These are phyloP conservation scores for Eutypella sp. DNA, from an alignment of 2,329 filamentous ascomycete genomes.

Conservation along the genomic window DNA sequence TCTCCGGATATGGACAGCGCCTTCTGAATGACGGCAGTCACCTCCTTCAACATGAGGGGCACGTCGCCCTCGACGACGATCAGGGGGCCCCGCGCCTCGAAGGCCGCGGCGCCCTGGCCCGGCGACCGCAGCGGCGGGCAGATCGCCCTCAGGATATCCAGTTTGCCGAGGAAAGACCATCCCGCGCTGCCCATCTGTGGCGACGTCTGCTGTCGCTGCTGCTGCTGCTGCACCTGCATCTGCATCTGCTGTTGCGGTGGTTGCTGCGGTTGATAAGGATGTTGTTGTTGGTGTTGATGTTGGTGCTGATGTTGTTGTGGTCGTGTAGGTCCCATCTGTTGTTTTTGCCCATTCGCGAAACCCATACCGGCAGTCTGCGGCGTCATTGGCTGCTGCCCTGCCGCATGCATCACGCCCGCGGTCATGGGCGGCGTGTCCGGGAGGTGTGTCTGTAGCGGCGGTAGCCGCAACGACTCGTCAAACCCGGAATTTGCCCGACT, in stretches of 20 bases:
- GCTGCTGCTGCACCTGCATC: conserved; percentile 2
- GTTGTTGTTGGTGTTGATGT: conserved; percentile 6
- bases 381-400: conserved; percentile 1
- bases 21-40: conserved; percentile 60
- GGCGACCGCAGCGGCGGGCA: conserved; percentile 57
- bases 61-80: conserved; percentile 79
- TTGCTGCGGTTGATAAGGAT: conserved; percentile 6
- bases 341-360: conserved; percentile 9
- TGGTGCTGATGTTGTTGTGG: conserved; percentile 6
- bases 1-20: conserved; percentile 49
- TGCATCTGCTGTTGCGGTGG: conserved; percentile 6
- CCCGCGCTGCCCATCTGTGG: conserved; percentile 11
- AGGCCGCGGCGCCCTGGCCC: conserved; percentile 27
- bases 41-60: conserved; percentile 41
- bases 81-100: conserved; percentile 64
- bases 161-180: conserved; percentile 70
- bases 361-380: conserved; percentile 12
- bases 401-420: conserved; percentile 7
- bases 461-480: conserved; percentile 49
- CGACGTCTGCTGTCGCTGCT: background rate
- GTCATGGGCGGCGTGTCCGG: conserved; percentile 23
- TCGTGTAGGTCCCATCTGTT: background rate
- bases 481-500: conserved; percentile 41
- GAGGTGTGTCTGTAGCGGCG: conserved; percentile 45
- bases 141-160: conserved; percentile 71